Evolutionary conservation across 495 filamentous ascomycete genomes (phyloP).

Genomic region (Echria macrotheca): DNA sequence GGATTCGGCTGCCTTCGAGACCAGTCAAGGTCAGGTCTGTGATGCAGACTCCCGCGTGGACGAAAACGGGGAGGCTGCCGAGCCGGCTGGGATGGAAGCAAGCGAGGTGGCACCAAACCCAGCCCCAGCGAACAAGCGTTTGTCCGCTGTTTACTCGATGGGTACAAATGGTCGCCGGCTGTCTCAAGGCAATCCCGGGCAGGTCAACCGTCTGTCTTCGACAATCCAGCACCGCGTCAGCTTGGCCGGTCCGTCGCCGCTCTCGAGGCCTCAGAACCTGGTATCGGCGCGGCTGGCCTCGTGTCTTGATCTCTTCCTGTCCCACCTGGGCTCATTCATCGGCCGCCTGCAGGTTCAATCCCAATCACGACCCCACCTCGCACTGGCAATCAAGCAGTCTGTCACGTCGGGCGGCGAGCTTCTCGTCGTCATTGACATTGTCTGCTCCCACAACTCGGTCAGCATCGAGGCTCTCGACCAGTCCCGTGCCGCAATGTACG

Average conservation of each 20-base stretch:
- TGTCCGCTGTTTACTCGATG: constrained; percentile 35
- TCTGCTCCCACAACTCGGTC: constrained; percentile 69
- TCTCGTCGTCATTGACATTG: constrained; percentile 72
- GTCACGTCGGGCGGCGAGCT: constrained; percentile 73
- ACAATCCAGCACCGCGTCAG: constrained; percentile 51
- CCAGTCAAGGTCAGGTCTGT: constrained; percentile 24
- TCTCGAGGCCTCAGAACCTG: constrained; percentile 42
- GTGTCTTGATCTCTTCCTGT: constrained; percentile 81
- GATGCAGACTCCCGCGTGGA: constrained; percentile 35
- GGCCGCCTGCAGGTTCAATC: constrained; percentile 85
- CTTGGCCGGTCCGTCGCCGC: constrained; percentile 39
- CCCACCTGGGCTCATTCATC: constrained; percentile 84
- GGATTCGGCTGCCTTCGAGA: constrained; percentile 45
- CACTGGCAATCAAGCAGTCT: constrained; percentile 63
- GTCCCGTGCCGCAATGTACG: constrained; percentile 73
- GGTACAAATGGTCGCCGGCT: constrained; percentile 34
- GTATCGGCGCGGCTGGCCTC: constrained; percentile 60
- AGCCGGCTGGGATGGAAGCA: constrained; percentile 22
- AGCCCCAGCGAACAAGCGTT: constrained; percentile 34
- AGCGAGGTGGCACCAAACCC: constrained; percentile 30
- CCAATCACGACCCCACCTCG: constrained; percentile 76
- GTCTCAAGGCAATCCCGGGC: constrained; percentile 29
- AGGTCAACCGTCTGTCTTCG: constrained; percentile 39
- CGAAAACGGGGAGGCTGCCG: constrained; percentile 24
- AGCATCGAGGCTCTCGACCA: constrained; percentile 58